Percentiles rank a stretch among this genome's conserved stretches.
Conservation (phyloP, 1,284 basidiomycete species). For the Tilletia caries region DNA sequence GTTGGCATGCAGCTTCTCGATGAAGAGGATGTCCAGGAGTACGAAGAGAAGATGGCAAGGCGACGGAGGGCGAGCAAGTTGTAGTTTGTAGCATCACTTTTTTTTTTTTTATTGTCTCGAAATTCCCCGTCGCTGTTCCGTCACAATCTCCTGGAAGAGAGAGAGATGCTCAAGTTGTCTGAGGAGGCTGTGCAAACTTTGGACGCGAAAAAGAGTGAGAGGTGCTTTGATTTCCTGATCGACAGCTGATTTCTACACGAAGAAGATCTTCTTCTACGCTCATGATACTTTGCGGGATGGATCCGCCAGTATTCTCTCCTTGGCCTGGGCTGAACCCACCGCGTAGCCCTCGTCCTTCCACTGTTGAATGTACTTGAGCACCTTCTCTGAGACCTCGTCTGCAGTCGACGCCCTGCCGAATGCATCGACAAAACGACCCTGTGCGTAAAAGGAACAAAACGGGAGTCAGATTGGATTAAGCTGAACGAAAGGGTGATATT, state of each 20-base stretch:
- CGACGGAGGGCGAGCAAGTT: constrained; percentile 50
- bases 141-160: not conserved
- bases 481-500: not conserved
- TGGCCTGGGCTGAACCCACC: constrained; percentile 59
- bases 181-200: no score
- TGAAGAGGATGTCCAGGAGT: constrained; percentile 16
- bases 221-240: constrained; percentile 51
- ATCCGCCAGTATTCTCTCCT: constrained; percentile 72
- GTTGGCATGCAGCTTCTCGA: constrained; percentile 29
- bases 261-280: constrained; percentile 28
- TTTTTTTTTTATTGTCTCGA: constrained; percentile 63
- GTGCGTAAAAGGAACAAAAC: not conserved
- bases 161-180: not conserved
- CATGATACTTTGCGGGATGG: constrained; percentile 68
- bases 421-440: constrained; percentile 75
- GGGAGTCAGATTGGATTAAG: not conserved
- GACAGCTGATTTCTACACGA: no score
- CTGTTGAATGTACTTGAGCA: constrained; percentile 58
- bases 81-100: constrained; percentile 71
- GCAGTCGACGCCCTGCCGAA: constrained; percentile 80
- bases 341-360: constrained; percentile 55
- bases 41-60: constrained; percentile 10
- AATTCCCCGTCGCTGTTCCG: constrained; percentile 66
- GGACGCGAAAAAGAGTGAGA: no score
- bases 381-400: constrained; percentile 66